A percentile compares a stretch with the other conserved stretches of the same genome.
phyloP scores from a whole-genome alignment of 2,329 filamentous ascomycete genomes.

The Penicillium sp. region DNA sequence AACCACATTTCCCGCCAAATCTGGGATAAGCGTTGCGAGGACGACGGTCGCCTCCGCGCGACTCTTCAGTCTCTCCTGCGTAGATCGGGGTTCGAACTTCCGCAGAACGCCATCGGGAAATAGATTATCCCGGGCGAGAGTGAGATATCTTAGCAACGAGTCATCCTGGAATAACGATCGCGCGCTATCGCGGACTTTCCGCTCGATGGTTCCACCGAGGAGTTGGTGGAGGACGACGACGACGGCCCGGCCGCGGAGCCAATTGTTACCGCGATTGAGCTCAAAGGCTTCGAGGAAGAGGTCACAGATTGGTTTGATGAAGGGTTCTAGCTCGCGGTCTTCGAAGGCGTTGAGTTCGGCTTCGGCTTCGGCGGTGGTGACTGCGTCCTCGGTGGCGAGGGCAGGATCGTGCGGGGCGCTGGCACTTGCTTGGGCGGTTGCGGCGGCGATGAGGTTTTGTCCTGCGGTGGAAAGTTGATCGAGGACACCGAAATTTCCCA shows the following conservation, averaged over 20 bases:
- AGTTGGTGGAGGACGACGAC: constrained; percentile 96
- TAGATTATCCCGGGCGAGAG: constrained; percentile 72
- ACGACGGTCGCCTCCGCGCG: constrained; percentile 86
- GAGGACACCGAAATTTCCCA: constrained; percentile 92
- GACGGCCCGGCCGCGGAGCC: constrained; percentile 92
- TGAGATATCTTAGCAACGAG: constrained; percentile 74
- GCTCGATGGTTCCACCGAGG: constrained; percentile 92
- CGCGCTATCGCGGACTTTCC: constrained; percentile 86
- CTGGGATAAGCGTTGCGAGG: constrained; percentile 85
- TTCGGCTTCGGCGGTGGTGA: constrained; percentile 74
- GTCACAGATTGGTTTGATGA: constrained; percentile 98
- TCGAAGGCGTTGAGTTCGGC: constrained; percentile 94
- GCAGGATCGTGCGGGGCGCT: constrained; percentile 50
- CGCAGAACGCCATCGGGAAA: constrained; percentile 68
- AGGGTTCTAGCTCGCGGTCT: constrained; percentile 84
- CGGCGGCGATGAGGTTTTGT: constrained; percentile 71
- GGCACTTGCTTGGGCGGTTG: constrained; percentile 57
- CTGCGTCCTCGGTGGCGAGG: constrained; percentile 52
- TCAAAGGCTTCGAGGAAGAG: constrained; percentile 96
- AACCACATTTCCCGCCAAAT: constrained; percentile 90
- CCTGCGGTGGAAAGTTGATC: constrained; percentile 92
- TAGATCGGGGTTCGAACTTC: constrained; percentile 59
- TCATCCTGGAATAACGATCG: constrained; percentile 76
- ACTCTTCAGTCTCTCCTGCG: constrained; percentile 75
- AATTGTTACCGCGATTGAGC: constrained; percentile 92